These are phyloP conservation scores for Mrakia gelida DNA, from an alignment of 768 basidiomycete genomes.

Conservation along the genomic window DNA sequence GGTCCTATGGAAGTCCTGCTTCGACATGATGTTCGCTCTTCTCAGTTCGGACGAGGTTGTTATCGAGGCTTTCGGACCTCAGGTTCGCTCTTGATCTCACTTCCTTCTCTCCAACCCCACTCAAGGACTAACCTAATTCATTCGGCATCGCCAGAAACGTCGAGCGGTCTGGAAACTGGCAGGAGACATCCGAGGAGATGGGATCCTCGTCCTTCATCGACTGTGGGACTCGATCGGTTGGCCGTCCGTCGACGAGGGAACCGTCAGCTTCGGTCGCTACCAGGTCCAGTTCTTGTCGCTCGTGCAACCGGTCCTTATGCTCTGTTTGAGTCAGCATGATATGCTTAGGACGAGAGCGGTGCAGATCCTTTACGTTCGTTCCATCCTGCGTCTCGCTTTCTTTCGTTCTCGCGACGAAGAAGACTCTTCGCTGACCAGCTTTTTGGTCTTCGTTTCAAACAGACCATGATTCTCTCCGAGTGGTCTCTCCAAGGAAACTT, in stretches of 20 bases:
- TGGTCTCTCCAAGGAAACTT: slow-evolving; percentile 81
- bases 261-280: slow-evolving; percentile 66
- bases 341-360: slow-evolving; percentile 83
- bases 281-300: slow-evolving; percentile 76
- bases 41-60: slow-evolving; percentile 85
- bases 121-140: background rate
- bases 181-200: slow-evolving; percentile 90
- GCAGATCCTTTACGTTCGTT: slow-evolving; percentile 66
- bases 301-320: slow-evolving; percentile 81
- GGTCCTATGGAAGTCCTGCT: slow-evolving; percentile 72
- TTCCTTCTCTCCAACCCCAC: background rate
- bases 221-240: slow-evolving; percentile 79
- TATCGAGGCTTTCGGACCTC: slow-evolving; percentile 91
- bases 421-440: background rate
- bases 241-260: slow-evolving; percentile 50
- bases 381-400: background rate
- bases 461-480: slow-evolving; percentile 87
- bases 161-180: slow-evolving; percentile 94
- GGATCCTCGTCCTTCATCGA: slow-evolving; percentile 68
- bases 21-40: slow-evolving; percentile 75
- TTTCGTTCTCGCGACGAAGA: background rate
- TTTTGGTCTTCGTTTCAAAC: background rate
- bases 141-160: slow-evolving; percentile 66
- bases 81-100: slow-evolving; percentile 53
- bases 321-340: slow-evolving; percentile 94